Conservation (phyloP, 2,329 filamentous ascomycete genomes). For the Ascochyta viciae-villosae region DNA sequence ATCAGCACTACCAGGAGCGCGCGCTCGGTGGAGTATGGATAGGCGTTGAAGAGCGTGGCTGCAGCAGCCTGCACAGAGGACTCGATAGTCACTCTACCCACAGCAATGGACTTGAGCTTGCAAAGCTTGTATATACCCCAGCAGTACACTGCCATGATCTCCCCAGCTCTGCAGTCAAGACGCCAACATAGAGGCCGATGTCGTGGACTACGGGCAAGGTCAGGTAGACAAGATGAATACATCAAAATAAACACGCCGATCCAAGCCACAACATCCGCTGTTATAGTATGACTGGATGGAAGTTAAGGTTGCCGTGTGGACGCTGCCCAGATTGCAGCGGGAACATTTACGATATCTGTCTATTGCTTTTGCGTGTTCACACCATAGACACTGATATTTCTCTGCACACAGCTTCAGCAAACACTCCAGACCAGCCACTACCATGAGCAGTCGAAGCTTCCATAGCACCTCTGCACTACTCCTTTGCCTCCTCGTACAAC, state of each 20-base stretch:
- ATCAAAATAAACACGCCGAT: neutral
- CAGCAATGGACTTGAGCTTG: constrained; percentile 17
- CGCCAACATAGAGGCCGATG: constrained; percentile 2
- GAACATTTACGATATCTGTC: neutral
- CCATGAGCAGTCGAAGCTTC: too few relatives aligned
- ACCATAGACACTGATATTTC: neutral
- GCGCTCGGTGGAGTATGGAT: constrained; percentile 5
- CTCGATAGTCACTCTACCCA: constrained; percentile 14
- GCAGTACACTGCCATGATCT: constrained; percentile 13
- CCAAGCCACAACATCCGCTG: neutral
- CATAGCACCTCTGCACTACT: neutral
- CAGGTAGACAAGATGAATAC: constrained; percentile 6
- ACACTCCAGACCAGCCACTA: too few relatives aligned
- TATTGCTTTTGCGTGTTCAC: neutral
- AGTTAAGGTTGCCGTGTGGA: neutral
- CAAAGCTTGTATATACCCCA: constrained; percentile 16
- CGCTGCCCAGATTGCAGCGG: neutral
- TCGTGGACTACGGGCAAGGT: neutral
- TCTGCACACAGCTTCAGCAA: neutral
- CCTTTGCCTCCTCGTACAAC: constrained; percentile 18
- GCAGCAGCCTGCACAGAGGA: constrained; percentile 17
- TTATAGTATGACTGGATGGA: neutral
- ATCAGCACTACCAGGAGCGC: constrained; percentile 2
- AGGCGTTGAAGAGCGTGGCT: constrained; percentile 8
- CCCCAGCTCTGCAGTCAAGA: neutral